Evolutionary conservation across 192 early-diverging fungal species (phyloP), one percentile per base, ranked within the genome.

Genomic region (Entomortierella parvispora): DNA sequence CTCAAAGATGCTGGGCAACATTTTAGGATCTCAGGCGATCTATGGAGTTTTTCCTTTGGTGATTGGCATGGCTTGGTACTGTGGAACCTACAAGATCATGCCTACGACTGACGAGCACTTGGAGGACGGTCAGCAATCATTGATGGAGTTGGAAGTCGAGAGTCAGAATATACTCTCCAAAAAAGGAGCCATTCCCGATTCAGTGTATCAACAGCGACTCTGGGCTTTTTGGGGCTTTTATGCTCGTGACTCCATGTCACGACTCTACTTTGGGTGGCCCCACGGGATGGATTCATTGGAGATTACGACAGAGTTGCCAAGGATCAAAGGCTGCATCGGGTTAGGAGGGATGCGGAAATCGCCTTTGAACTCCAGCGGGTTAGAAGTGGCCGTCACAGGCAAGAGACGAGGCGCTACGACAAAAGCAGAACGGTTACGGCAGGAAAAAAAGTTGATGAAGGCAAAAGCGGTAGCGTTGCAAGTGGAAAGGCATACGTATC

Each of bases 261-360:
- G 65, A 14, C 42, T 77, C 1, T 77, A 77, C 15, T 77, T 77
- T 59, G 74, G 65, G 9, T 77, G 74, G 74, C 74, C 74, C 2
- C 61, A 68, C 26, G 74, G 74, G 4, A 15, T 77, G 28, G 74
- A 77, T 31, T 51, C n/a, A 1, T 11, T 68, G 26, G 37, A 25
- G 11, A 40, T 77, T 18, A 47, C 44, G 1, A 53, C 65, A n/a
- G 74, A 77, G 28, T 32, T 77, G 20, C 74, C 74, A 0, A 68
- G 49, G 54, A 58, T 77, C 54, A 68, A 68, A 18, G 74, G 74
- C 5, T 51, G 4, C 29, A 54, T 77, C 4, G 74, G 74, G 10
- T 34, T 76, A 22, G 72, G 72, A 8, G 72, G 72, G 2, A 55
- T 43, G 25, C 52, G 58, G 15, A 75, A 60, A 49, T 60, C 23